Evolutionary conservation across 2,329 filamentous ascomycete species (phyloP), one percentile per base, ranked within the genome.

Genomic region (Metarhizium rileyi): DNA sequence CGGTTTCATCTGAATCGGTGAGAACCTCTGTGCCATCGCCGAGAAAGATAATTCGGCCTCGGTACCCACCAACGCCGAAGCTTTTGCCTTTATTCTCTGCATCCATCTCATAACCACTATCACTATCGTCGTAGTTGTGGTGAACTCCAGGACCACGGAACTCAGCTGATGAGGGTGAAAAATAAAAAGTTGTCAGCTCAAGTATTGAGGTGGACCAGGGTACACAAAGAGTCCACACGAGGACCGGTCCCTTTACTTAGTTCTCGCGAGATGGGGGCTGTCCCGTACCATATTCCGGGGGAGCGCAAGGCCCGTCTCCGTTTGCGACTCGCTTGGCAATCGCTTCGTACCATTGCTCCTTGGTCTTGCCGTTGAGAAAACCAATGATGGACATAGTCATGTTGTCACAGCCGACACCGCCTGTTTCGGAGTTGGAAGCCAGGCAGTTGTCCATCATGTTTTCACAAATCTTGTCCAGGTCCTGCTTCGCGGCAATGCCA

Each of bases 391-490:
- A 75, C 86, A 98, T 97, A 59, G 93, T 98, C 93, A 98, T 98
- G 76, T 98, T 98, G 75, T 98, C 93, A 69, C 93, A 98, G 54
- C 93, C 93, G 54, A 98, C 91, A 55, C 93, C 93, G 49, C 93
- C 93, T 28, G 91, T 96, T 72, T 98, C 93, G 58, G 90, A 95
- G 78, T 95, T 97, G 53, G 90, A 95, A 38, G 93, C 90, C 57
- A 98, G 77, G 66, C 93, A 98, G 74, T 97, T 98, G 75, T 98
- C 91, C 93, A 98, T 98, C 89, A 98, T 95, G 74, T 98, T 98
- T 72, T 98, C 93, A 69, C 91, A 97, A 62, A 98, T 97, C 66
- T 87, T 87, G 50, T 90, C 83, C 47, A 98, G 80, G 46, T 94
- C 87, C 71, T 98, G 93, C 75, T 95, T 95, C 47, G 90, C 90